These are phyloP conservation scores for Leccinum barrowsii DNA, from an alignment of 768 basidiomycete species.

Conservation along the genomic window DNA sequence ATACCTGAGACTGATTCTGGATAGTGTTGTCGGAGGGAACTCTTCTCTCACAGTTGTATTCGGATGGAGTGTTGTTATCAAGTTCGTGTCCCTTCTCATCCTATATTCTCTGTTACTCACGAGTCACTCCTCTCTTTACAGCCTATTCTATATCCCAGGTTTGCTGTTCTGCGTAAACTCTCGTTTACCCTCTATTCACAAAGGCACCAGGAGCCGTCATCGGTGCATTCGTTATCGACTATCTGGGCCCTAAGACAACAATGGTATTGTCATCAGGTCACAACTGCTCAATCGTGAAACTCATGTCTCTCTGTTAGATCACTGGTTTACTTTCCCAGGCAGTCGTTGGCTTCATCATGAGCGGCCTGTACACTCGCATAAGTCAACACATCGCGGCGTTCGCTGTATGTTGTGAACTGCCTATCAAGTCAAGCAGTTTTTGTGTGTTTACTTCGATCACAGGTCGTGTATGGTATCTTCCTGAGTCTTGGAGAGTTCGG, in stretches of 20 bases:
- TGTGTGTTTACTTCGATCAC: background rate
- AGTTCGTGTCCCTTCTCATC: constrained; percentile 41
- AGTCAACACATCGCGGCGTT: constrained; percentile 68
- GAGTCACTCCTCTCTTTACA: constrained; percentile 17
- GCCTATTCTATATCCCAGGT: constrained; percentile 68
- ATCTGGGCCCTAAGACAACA: constrained; percentile 69
- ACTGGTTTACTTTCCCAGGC: constrained; percentile 64
- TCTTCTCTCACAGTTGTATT: constrained; percentile 58
- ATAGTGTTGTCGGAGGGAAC: constrained; percentile 55
- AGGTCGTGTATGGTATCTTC: constrained; percentile 90
- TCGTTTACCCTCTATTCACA: constrained; percentile 10
- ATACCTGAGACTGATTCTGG: background rate
- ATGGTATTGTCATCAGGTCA: constrained; percentile 45
- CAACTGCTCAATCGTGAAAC: background rate
- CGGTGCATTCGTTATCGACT: constrained; percentile 75
- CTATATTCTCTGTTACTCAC: background rate
- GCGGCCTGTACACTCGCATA: constrained; percentile 68
- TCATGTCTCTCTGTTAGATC: constrained; percentile 42
- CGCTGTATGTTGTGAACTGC: constrained; percentile 43
- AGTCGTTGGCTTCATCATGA: constrained; percentile 85
- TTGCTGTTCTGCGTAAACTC: background rate
- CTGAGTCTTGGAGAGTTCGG: constrained; percentile 85
- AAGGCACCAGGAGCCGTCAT: constrained; percentile 48
- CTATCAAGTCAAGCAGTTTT: background rate
- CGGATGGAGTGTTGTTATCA: constrained; percentile 85